Percentiles rank a stretch among this genome's conserved stretches.
Conservation (phyloP, 1,284 basidiomycete species). For the Ustilago curta region DNA sequence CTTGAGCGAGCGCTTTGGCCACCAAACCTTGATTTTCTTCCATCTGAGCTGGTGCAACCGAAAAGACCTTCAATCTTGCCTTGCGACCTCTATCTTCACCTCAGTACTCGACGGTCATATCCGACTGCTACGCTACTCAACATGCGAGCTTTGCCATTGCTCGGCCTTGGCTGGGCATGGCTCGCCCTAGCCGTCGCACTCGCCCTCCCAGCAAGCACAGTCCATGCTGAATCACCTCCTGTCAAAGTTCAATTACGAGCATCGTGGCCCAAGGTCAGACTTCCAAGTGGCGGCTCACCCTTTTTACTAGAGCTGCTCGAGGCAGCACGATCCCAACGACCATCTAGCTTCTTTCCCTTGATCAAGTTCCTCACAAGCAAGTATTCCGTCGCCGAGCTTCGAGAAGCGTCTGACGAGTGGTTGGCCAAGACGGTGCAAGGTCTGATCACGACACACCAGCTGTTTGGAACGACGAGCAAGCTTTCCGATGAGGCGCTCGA, state of each 20-base stretch:
- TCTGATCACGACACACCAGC: slow-evolving; percentile 13
- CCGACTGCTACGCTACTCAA: slow-evolving; percentile 1
- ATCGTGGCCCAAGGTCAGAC: slow-evolving; percentile 77
- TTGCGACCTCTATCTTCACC: neutral
- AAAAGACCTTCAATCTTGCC: neutral
- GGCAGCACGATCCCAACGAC: slow-evolving; percentile 68
- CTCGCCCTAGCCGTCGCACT: slow-evolving; percentile 20
- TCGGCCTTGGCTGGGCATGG: slow-evolving; percentile 29
- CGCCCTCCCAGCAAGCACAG: slow-evolving; percentile 4
- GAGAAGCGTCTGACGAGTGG: slow-evolving; percentile 23
- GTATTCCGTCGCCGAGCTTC: slow-evolving; percentile 13
- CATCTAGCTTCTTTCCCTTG: slow-evolving; percentile 52
- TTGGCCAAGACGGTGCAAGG: slow-evolving; percentile 18
- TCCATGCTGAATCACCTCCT: slow-evolving; percentile 72
- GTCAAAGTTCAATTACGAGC: slow-evolving; percentile 82
- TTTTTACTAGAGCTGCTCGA: slow-evolving; percentile 83
- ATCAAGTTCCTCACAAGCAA: slow-evolving; percentile 37
- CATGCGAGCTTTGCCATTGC: slow-evolving; percentile 31
- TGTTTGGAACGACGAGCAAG: slow-evolving; percentile 8
- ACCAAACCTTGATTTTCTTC: slow-evolving; percentile 22
- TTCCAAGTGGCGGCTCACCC: slow-evolving; percentile 29
- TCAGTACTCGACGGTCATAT: neutral
- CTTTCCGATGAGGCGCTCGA: slow-evolving; percentile 27
- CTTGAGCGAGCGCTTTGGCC: slow-evolving; percentile 23
- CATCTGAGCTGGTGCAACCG: neutral